Evolutionary conservation across 176 grass and related monocot species (phyloP).

Genomic region (Coix lacrymajobi): DNA sequence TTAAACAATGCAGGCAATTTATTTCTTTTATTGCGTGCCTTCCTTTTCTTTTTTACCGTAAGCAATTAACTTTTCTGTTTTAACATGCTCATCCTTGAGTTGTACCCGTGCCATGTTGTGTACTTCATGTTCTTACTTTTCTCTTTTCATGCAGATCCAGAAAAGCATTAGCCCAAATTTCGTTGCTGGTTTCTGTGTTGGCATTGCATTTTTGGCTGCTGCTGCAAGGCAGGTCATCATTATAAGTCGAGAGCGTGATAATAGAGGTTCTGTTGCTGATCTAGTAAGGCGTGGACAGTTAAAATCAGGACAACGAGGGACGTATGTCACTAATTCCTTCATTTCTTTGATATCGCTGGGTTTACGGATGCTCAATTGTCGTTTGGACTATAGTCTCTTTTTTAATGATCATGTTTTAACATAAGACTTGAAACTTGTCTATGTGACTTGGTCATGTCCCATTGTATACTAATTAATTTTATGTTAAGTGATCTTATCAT

Average conservation of each 20-base stretch:
- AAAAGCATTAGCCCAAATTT: conserved; percentile 43
- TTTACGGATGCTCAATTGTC: not conserved
- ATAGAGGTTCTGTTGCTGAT: conserved; percentile 84
- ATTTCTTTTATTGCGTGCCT: not conserved
- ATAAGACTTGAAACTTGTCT: not conserved
- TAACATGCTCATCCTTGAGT: not conserved
- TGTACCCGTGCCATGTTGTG: not conserved
- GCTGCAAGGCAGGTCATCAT: conserved; percentile 47
- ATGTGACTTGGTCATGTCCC: not conserved
- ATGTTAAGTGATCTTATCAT: not conserved
- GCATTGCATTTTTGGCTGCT: conserved; percentile 53
- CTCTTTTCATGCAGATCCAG: conserved; percentile 46
- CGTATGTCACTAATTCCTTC: conserved; percentile 47
- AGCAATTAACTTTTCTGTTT: not conserved
- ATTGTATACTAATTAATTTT: not conserved
- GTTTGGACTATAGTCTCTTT: not conserved
- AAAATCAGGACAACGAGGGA: conserved; percentile 80
- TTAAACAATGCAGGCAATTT: not conserved
- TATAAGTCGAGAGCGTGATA: conserved; percentile 39
- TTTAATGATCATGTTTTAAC: conserved; percentile 9
- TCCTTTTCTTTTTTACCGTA: not conserved
- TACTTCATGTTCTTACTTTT: not conserved
- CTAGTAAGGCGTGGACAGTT: conserved; percentile 92
- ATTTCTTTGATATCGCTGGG: not conserved
- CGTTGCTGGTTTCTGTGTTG: conserved; percentile 45